Evolutionary conservation across 495 filamentous ascomycete genomes (phyloP).

Genomic region (Trichoderma orchidacearum): DNA sequence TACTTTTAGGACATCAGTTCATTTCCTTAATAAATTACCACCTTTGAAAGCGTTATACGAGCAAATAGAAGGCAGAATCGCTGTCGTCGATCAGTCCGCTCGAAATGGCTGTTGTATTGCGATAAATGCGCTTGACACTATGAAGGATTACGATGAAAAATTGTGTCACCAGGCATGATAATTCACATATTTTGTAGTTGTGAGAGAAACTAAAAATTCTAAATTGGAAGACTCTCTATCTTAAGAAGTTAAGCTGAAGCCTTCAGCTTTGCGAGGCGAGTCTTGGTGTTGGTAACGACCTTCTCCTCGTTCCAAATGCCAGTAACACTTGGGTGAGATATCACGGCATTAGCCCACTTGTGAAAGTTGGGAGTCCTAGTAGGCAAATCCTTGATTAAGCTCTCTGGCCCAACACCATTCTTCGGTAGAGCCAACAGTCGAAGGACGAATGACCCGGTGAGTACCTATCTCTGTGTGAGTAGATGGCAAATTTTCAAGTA

Average conservation of each 20-base stretch:
- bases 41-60: no score
- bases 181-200: not conserved
- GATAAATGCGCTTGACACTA: no score
- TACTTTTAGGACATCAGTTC: no score
- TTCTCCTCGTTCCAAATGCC: constrained; percentile 44
- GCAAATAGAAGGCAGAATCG: no score
- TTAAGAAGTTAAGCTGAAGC: not conserved
- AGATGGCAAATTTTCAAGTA: not conserved
- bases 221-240: no score
- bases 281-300: constrained; percentile 17
- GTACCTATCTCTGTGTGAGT: constrained; percentile 26
- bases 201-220: no score
- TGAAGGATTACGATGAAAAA: no score
- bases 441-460: constrained; percentile 55
- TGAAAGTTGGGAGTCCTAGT: constrained; percentile 47
- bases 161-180: no score
- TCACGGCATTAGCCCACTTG: constrained; percentile 52
- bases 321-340: constrained; percentile 50
- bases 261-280: constrained; percentile 17
- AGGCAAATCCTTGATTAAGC: constrained; percentile 32
- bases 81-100: no score
- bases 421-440: constrained; percentile 39
- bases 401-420: constrained; percentile 36
- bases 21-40: no score
- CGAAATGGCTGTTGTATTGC: no score